These are phyloP conservation scores for Vigna unguiculata DNA, from an alignment of 306 rosid species.

Conservation along the genomic window DNA sequence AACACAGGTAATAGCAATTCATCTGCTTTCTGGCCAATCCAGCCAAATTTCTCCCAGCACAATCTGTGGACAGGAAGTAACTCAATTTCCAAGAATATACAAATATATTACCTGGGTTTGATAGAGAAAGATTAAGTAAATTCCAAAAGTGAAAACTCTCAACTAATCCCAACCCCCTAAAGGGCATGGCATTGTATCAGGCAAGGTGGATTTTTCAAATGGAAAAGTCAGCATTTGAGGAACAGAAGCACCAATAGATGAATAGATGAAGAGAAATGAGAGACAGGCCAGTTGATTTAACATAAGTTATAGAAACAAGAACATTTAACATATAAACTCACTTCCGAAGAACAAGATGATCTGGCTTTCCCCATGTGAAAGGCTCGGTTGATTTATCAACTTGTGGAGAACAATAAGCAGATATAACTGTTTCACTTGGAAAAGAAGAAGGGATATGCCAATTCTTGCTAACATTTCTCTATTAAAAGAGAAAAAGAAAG, in stretches of 20 bases:
- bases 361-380: constrained; percentile 95
- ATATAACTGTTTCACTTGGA: constrained; percentile 87
- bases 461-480: constrained; percentile 99
- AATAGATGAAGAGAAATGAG: constrained; percentile 23
- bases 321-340: constrained; percentile 47
- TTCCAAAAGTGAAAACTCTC: background rate
- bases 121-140: background rate
- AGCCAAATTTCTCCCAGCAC: constrained; percentile 96
- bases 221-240: constrained; percentile 20
- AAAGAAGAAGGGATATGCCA: constrained; percentile 92
- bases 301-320: constrained; percentile 23
- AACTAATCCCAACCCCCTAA: constrained; percentile 9
- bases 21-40: constrained; percentile 87
- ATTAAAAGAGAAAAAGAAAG: constrained; percentile 30
- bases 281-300: background rate
- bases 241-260: constrained; percentile 13
- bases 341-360: constrained; percentile 95
- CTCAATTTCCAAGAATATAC: constrained; percentile 24
- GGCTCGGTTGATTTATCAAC: constrained; percentile 91
- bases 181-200: constrained; percentile 20
- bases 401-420: constrained; percentile 81
- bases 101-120: background rate
- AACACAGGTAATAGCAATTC: constrained; percentile 86
- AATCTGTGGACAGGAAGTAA: constrained; percentile 60
- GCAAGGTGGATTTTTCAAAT: background rate